These are phyloP conservation scores for Penicillium longicatenatum DNA, from an alignment of 495 filamentous ascomycete species.

Conservation along the genomic window DNA sequence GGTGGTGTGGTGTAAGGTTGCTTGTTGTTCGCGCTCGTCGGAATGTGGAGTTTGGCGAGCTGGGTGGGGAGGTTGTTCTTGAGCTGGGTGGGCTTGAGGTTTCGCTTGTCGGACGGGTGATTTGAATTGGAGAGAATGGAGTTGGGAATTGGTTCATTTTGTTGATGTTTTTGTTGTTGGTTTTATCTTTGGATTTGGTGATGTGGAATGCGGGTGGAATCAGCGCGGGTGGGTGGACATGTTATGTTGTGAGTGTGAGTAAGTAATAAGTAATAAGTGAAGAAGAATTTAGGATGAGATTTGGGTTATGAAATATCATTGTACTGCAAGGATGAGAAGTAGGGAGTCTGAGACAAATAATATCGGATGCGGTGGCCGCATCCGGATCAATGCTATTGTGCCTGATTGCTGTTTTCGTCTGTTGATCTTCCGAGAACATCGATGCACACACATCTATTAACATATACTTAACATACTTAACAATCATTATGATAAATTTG, in stretches of 20 bases:
- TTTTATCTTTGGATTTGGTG: conserved; percentile 1
- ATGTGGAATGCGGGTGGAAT: conserved; percentile 11
- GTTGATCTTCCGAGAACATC: conserved; percentile 7
- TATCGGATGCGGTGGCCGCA: conserved; percentile 17
- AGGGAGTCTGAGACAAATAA: conserved; percentile 29
- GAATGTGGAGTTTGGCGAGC: conserved; percentile 21
- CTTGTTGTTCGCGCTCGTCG: conserved; percentile 11
- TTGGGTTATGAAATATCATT: background rate
- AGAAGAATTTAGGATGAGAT: background rate
- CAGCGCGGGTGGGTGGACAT: background rate
- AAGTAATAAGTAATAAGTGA: background rate
- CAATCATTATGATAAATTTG: background rate
- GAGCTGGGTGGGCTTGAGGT: conserved; percentile 23
- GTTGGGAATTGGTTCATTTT: conserved; percentile 23
- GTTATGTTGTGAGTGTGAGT: background rate
- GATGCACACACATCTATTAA: background rate
- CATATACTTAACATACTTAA: too few species aligned
- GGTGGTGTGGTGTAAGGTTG: conserved; percentile 21
- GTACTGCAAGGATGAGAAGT: conserved; percentile 30
- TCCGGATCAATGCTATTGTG: conserved; percentile 25
- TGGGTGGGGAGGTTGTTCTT: conserved; percentile 26
- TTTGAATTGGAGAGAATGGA: conserved; percentile 21
- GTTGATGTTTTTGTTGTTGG: background rate
- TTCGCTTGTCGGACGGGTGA: conserved; percentile 17
- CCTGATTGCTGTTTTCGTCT: conserved; percentile 17